Conservation (phyloP, 2,329 filamentous ascomycete genomes). For the Neophaeococcomyces mojaviensis region DNA sequence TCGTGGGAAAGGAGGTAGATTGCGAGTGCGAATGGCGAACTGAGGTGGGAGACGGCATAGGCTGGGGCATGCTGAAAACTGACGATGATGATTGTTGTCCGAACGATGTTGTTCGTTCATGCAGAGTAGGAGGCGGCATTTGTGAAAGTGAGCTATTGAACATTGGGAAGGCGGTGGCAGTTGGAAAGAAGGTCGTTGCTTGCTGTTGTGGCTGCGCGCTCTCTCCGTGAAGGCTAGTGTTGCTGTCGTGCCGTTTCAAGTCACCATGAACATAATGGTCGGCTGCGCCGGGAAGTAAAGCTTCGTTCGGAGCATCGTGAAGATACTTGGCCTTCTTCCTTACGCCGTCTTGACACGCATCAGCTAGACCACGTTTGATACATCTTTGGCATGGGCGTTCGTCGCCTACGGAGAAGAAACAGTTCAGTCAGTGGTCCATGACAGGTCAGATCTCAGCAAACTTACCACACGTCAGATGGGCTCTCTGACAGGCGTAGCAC, state of each 20-base stretch:
- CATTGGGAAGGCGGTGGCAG: conserved; percentile 24
- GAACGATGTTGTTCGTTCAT: conserved; percentile 47
- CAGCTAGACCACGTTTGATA: conserved; percentile 84
- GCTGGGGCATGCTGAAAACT: conserved; percentile 51
- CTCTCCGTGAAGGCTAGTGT: conserved; percentile 25
- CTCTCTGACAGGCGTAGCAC: conserved; percentile 93
- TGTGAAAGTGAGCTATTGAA: conserved; percentile 31
- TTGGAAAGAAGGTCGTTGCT: conserved; percentile 34
- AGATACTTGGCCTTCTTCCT: conserved; percentile 99
- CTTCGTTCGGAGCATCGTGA: conserved; percentile 86
- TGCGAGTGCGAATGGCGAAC: conserved; percentile 35
- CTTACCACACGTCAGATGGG: conserved; percentile 97
- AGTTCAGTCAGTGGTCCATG: conserved; percentile 25
- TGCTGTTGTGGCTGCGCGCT: conserved; percentile 31
- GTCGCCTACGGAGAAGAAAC: conserved; percentile 57
- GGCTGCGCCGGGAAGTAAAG: conserved; percentile 75
- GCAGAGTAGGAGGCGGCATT: conserved; percentile 37
- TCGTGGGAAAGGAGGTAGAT: conserved; percentile 41
- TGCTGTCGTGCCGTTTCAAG: conserved; percentile 30
- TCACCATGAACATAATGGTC: conserved; percentile 52
- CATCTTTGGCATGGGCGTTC: conserved; percentile 90
- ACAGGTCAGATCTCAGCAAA: conserved; percentile 25
- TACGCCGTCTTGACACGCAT: conserved; percentile 89
- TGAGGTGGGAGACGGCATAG: conserved; percentile 28
- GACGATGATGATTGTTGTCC: conserved; percentile 67